Evolutionary conservation across 305 asterid genomes (phyloP).

Genomic region (Fraxinus xanthoxyloides): DNA sequence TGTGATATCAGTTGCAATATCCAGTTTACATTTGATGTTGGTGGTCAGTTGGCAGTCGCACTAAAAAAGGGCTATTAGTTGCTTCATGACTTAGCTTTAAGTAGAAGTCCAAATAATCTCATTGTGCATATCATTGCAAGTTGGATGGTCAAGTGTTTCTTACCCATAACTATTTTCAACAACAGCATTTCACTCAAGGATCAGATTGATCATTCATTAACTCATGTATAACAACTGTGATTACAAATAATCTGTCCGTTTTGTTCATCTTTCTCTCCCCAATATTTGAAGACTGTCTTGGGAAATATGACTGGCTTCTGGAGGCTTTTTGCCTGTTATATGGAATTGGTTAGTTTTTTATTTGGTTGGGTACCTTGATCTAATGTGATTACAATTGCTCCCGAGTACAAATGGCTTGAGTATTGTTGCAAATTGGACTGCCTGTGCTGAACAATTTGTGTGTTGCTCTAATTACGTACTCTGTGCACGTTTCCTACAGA

Average conservation of each 20-base stretch:
- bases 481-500: slow-evolving; percentile 41
- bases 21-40: neutral
- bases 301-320: neutral
- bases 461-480: slow-evolving; percentile 3
- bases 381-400: neutral
- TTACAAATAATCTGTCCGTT: neutral
- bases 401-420: neutral
- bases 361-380: neutral
- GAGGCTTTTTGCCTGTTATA: neutral
- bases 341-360: neutral
- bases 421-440: neutral
- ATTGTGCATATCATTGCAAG: neutral
- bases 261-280: neutral
- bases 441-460: neutral
- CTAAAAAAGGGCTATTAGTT: neutral
- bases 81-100: neutral
- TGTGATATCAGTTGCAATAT: neutral
- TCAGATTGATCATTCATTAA: neutral
- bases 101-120: neutral
- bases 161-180: neutral
- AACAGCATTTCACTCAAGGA: neutral
- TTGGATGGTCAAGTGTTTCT: neutral
- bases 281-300: neutral
- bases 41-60: slow-evolving; percentile 2
- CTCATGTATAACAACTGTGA: neutral